phyloP scores from a whole-genome alignment of 1,284 basidiomycete species.

The Mycena sp. region DNA sequence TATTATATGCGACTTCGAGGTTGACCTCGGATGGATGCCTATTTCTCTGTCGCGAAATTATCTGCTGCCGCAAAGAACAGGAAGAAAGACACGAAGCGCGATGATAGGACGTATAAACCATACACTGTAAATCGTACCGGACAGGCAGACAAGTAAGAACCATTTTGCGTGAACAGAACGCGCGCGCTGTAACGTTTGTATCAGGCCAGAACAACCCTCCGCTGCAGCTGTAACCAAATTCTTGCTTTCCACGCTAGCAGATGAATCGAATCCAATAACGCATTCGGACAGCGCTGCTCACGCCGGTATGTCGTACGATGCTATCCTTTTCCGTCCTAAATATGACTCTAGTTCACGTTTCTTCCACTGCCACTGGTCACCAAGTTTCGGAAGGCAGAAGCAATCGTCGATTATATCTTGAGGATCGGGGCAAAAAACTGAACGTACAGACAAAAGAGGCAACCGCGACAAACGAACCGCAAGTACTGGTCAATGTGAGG shows the following conservation, averaged over 20 bases:
- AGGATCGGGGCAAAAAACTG: constrained; percentile 61
- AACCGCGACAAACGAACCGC: constrained; percentile 33
- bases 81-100: constrained; percentile 31
- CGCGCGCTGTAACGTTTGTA: constrained; percentile 7
- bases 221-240: constrained; percentile 59
- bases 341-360: constrained; percentile 40
- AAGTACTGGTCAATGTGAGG: constrained; percentile 54
- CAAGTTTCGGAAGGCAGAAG: constrained; percentile 67
- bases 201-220: constrained; percentile 47
- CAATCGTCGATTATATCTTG: constrained; percentile 49
- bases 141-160: constrained; percentile 11
- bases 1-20: background rate
- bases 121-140: constrained; percentile 28
- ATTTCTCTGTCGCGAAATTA: constrained; percentile 44
- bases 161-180: background rate
- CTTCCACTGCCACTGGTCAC: constrained; percentile 71
- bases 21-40: constrained; percentile 42
- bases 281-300: constrained; percentile 70
- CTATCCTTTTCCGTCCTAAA: background rate
- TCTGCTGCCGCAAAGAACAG: constrained; percentile 29
- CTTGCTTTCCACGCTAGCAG: constrained; percentile 63
- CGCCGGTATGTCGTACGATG: constrained; percentile 53
- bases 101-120: constrained; percentile 35
- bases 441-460: constrained; percentile 51
- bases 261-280: constrained; percentile 75